Evolutionary conservation across 164 flowering plant genomes (phyloP).

Genomic region (Malania oleifera): DNA sequence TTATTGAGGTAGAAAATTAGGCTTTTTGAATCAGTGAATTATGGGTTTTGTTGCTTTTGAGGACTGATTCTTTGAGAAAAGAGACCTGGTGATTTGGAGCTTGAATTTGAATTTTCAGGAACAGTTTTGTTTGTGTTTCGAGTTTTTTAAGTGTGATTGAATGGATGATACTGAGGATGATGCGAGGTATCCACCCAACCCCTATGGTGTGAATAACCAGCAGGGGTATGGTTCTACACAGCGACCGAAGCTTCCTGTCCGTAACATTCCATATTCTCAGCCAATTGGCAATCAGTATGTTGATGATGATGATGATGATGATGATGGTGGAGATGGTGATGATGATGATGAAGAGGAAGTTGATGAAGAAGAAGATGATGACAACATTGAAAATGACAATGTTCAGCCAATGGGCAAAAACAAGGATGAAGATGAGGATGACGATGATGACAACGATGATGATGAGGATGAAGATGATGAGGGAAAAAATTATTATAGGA

Average conservation of each 20-base stretch:
- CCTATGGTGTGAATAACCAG: conserved; percentile 22
- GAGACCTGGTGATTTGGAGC: no score
- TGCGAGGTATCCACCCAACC: conserved; percentile 23
- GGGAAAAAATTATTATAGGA: conserved; percentile 5
- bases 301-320: conserved; percentile 25
- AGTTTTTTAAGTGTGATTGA: no score
- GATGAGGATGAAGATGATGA: conserved; percentile 15
- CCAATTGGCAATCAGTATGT: conserved; percentile 12
- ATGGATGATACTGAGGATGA: conserved; percentile 49
- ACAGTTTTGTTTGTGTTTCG: no score
- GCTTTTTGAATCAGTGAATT: no score
- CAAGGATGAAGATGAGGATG: conserved; percentile 15
- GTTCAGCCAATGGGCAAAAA: conserved; percentile 13
- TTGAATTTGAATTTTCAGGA: no score
- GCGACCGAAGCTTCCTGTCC: conserved; percentile 25
- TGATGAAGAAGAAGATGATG: conserved; percentile 23
- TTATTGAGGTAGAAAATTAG: no score
- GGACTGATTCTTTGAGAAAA: no score
- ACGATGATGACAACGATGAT: conserved; percentile 17
- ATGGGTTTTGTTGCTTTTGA: no score
- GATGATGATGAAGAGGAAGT: neutral
- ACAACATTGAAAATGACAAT: conserved; percentile 21
- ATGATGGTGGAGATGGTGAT: conserved; percentile 21
- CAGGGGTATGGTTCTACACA: conserved; percentile 28
- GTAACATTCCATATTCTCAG: conserved; percentile 16